Conservation (phyloP, 1,139 yeast genomes). For the Pneumocystis murina region DNA sequence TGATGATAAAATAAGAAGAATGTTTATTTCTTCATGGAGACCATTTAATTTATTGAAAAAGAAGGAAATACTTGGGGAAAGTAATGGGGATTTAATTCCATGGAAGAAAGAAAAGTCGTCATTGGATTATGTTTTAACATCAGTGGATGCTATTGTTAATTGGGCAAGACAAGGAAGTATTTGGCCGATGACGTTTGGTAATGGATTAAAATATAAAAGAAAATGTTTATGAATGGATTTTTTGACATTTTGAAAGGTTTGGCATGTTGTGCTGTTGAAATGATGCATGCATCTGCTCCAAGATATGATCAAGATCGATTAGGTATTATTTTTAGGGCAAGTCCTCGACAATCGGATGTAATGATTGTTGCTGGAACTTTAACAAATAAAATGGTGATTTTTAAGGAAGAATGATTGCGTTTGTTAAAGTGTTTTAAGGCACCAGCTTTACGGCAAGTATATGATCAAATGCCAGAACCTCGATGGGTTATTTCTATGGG, state of each 20-base stretch:
- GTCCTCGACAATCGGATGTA: constrained; percentile 86
- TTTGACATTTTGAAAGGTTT: not conserved
- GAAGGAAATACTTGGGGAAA: not conserved
- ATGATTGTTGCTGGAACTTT: constrained; percentile 90
- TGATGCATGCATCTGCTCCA: constrained; percentile 91
- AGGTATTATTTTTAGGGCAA: constrained; percentile 87
- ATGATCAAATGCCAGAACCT: constrained; percentile 91
- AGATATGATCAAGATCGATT: constrained; percentile 86
- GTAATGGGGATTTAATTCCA: not conserved
- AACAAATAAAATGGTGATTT: constrained; percentile 42
- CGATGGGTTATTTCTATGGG: constrained; percentile 88
- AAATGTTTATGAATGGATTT: constrained; percentile 35
- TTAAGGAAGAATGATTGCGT: not conserved
- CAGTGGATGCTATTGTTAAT: constrained; percentile 68
- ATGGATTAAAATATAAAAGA: constrained; percentile 35
- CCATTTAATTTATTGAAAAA: not conserved
- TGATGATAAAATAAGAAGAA: not conserved
- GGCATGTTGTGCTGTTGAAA: constrained; percentile 49
- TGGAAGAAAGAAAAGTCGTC: constrained; percentile 17
- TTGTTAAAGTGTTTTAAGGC: constrained; percentile 38
- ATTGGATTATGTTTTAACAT: constrained; percentile 71
- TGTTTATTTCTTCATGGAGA: not conserved
- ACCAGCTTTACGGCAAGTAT: constrained; percentile 81
- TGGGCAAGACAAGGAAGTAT: constrained; percentile 89
- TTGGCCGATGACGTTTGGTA: constrained; percentile 81